A percentile compares a stretch with the other conserved stretches of the same genome.
phyloP scores from a whole-genome alignment of 306 rosid genomes.

The Cucumis cinereus region DNA sequence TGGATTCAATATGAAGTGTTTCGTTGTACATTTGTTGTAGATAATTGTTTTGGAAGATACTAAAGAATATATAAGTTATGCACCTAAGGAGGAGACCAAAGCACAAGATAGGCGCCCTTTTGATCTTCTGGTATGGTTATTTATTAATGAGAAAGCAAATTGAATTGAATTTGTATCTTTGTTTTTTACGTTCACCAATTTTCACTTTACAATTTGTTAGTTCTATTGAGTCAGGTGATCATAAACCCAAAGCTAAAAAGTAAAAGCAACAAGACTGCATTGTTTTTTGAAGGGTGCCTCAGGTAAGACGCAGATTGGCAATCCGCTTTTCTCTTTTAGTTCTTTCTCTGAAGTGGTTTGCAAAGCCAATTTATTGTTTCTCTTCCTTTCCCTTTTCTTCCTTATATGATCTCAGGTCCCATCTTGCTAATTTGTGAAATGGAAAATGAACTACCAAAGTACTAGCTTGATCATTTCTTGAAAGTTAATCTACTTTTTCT shows the following conservation, averaged over 20 bases:
- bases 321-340: background rate
- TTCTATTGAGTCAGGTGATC: slow-evolving; percentile 65
- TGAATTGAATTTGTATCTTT: background rate
- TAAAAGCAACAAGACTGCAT: slow-evolving; percentile 65
- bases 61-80: slow-evolving; percentile 59
- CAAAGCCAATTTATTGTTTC: background rate
- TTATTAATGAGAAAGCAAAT: background rate
- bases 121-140: slow-evolving; percentile 77
- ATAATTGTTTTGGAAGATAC: slow-evolving; percentile 90
- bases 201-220: slow-evolving; percentile 23
- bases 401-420: background rate
- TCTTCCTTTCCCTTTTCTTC: background rate
- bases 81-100: slow-evolving; percentile 48
- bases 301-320: slow-evolving; percentile 34
- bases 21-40: slow-evolving; percentile 26
- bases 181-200: slow-evolving; percentile 7
- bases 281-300: slow-evolving; percentile 89
- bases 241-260: slow-evolving; percentile 64
- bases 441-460: background rate
- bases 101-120: slow-evolving; percentile 84
- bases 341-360: background rate
- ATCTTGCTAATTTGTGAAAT: background rate
- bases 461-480: background rate
- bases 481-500: background rate
- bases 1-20: background rate